These are phyloP conservation scores for Aureobasidium namibiae DNA, from an alignment of 2,329 filamentous ascomycete species.

Conservation along the genomic window DNA sequence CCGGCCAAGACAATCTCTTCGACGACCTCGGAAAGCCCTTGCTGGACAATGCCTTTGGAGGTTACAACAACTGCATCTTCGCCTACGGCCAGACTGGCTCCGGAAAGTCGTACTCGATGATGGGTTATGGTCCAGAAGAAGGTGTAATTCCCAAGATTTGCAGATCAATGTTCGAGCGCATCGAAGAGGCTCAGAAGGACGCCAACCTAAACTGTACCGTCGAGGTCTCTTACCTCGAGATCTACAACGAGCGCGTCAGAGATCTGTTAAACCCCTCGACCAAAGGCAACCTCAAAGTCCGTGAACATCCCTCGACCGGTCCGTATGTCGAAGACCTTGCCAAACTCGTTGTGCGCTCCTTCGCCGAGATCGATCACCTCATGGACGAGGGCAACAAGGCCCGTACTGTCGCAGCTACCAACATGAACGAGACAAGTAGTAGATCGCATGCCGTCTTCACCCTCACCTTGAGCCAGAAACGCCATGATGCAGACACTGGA, in stretches of 20 bases:
- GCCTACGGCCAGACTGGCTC: slow-evolving; percentile 98
- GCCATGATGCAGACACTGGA: slow-evolving; percentile 81
- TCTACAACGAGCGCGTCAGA: slow-evolving; percentile 96
- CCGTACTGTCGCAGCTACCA: slow-evolving; percentile 92
- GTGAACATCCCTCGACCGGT: slow-evolving; percentile 94
- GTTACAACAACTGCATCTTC: slow-evolving; percentile 99
- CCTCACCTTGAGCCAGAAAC: slow-evolving; percentile 88
- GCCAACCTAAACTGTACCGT: slow-evolving; percentile 80
- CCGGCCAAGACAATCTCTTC: slow-evolving; percentile 83
- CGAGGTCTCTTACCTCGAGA: slow-evolving; percentile 96
- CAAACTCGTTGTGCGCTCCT: slow-evolving; percentile 87
- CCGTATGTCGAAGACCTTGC: slow-evolving; percentile 97
- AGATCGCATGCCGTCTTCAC: slow-evolving; percentile 98
- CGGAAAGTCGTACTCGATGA: slow-evolving; percentile 99
- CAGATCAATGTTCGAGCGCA: slow-evolving; percentile 92
- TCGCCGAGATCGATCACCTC: slow-evolving; percentile 89
- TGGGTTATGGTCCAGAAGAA: slow-evolving; percentile 94
- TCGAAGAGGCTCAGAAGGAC: slow-evolving; percentile 60
- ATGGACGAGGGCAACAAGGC: slow-evolving; percentile 99
- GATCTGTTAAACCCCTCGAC: slow-evolving; percentile 92
- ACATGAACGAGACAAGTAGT: slow-evolving; percentile 99
- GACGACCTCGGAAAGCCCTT: slow-evolving; percentile 80
- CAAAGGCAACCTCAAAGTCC: slow-evolving; percentile 92
- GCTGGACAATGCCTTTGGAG: slow-evolving; percentile 94
- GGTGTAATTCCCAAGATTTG: slow-evolving; percentile 97